Percentiles rank a stretch among this genome's conserved stretches.
Conservation (phyloP, 202 grass and related monocot species). For the Hordeum pubiflorum region DNA sequence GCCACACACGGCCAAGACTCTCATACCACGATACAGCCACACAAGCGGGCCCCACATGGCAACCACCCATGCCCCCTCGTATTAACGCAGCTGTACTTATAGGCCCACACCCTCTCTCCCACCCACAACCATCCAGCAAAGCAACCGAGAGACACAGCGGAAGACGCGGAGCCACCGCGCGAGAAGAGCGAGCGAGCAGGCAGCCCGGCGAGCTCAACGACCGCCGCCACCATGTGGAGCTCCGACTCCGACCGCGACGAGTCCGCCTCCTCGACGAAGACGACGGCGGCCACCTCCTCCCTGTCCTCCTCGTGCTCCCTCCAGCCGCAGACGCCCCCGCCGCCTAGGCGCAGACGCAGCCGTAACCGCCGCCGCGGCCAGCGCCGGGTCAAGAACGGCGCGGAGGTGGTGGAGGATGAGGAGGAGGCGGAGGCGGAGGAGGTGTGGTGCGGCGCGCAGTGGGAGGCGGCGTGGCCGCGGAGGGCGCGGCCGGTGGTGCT, state of each 20-base stretch:
- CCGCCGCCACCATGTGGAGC: slow-evolving; percentile 33
- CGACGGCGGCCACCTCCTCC: not conserved
- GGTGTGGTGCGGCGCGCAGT: slow-evolving; percentile 43
- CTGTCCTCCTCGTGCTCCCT: not conserved
- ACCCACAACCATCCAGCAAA: not conserved
- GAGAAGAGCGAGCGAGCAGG: not conserved
- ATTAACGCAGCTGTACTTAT: not conserved
- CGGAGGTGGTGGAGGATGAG: not conserved
- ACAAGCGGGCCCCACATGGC: not conserved
- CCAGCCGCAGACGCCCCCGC: not conserved
- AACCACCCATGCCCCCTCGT: not conserved
- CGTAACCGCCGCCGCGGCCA: not conserved
- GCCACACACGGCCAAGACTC: not conserved
- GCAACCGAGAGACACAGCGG: not conserved
- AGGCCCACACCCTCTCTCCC: not conserved
- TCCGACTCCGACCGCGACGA: slow-evolving; percentile 25
- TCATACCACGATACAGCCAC: not conserved
- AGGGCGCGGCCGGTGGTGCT: slow-evolving; percentile 26
- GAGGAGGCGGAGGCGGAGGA: slow-evolving; percentile 2
- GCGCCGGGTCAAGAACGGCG: not conserved
- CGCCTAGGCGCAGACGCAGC: not conserved
- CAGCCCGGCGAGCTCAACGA: not conserved
- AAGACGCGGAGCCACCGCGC: not conserved
- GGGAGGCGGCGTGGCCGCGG: slow-evolving; percentile 45
- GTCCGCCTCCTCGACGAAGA: not conserved